Evolutionary conservation across 495 filamentous ascomycete species (phyloP).

Genomic region (Sphaerosporella brunnea): DNA sequence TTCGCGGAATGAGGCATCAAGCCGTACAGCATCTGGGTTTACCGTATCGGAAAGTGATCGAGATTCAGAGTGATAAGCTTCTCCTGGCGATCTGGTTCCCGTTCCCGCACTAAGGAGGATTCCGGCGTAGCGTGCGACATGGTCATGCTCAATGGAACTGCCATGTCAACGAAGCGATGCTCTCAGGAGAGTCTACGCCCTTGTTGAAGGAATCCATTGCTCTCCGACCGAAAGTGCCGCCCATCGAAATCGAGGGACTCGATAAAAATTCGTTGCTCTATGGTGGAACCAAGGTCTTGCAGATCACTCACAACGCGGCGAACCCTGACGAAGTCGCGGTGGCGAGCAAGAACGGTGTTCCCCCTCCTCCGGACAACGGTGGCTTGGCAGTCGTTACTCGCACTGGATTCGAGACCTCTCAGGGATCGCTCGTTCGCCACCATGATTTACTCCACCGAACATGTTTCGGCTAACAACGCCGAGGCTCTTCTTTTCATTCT

Average conservation of each 20-base stretch:
- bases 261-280: conserved; percentile 95
- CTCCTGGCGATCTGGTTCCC: conserved; percentile 93
- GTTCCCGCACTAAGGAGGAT: conserved; percentile 91
- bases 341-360: conserved; percentile 52
- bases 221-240: conserved; percentile 67
- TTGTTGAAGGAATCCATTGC: conserved; percentile 92
- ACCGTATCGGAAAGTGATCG: conserved; percentile 64
- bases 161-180: conserved; percentile 99
- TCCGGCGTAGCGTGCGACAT: conserved; percentile 95
- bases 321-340: conserved; percentile 53
- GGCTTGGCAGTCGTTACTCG: conserved; percentile 88
- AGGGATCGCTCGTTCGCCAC: conserved; percentile 93
- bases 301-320: conserved; percentile 64
- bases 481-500: conserved; percentile 93
- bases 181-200: conserved; percentile 94
- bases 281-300: conserved; percentile 92
- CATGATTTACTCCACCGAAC: conserved; percentile 99
- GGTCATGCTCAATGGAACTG: conserved; percentile 80
- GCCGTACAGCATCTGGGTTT: conserved; percentile 85
- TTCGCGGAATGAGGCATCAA: conserved; percentile 99
- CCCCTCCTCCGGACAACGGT: conserved; percentile 69
- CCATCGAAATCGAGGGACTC: conserved; percentile 71
- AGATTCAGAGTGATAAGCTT: conserved; percentile 83
- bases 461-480: conserved; percentile 89
- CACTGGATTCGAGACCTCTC: conserved; percentile 96